phyloP scores from a whole-genome alignment of 2,329 filamentous ascomycete genomes.

The Aspergillus calidoustus region DNA sequence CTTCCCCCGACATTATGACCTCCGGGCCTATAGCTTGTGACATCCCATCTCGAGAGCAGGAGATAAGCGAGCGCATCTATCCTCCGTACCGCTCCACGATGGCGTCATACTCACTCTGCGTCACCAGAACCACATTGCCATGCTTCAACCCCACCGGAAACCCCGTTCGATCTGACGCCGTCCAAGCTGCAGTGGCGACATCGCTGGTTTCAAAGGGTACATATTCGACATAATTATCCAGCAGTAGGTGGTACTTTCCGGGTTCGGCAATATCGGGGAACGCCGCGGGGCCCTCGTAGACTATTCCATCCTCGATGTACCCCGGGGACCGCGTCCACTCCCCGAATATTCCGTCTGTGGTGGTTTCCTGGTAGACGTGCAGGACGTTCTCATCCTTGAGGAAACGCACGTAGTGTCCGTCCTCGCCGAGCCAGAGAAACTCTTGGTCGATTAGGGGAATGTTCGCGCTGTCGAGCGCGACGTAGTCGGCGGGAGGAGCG shows the following conservation, averaged over 20 bases:
- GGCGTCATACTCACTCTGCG: conserved; percentile 3
- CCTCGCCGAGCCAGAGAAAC: conserved; percentile 2
- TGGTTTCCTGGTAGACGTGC: conserved; percentile 13
- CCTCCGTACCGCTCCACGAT: not conserved
- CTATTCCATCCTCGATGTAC: conserved; percentile 2
- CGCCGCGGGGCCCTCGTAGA: conserved; percentile 8
- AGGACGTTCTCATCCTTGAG: conserved; percentile 12
- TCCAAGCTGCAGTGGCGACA: not conserved
- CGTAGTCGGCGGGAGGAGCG: conserved; percentile 5
- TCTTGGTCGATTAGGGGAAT: conserved; percentile 18
- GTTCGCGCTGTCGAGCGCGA: conserved; percentile 7
- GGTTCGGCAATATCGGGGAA: conserved; percentile 2
- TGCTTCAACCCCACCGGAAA: conserved; percentile 18
- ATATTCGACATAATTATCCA: conserved; percentile 18
- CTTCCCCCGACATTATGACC: too few species aligned
- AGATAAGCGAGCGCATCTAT: not conserved
- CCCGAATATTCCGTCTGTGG: conserved; percentile 4
- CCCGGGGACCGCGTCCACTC: conserved; percentile 4
- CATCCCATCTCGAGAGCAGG: too few species aligned
- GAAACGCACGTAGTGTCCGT: conserved; percentile 3
- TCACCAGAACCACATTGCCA: conserved; percentile 14
- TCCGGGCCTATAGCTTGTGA: too few species aligned
- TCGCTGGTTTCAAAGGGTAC: conserved; percentile 8
- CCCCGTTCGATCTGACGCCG: not conserved
- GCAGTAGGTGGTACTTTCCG: conserved; percentile 4